These are phyloP conservation scores for Gymnopilus junonius DNA, from an alignment of 768 basidiomycete genomes.

Conservation along the genomic window DNA sequence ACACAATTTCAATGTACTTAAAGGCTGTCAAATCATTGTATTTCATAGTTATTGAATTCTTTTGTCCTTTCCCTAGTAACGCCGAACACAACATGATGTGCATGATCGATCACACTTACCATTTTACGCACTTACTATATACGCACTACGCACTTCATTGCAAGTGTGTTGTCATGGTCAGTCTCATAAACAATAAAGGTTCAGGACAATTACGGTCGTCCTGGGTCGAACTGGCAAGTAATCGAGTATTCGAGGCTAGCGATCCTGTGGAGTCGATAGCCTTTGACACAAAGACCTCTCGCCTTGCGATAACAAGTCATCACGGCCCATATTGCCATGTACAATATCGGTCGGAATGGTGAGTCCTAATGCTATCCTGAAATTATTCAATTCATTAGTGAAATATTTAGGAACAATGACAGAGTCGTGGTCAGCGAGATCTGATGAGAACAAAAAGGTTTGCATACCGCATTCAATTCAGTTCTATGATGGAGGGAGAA, in stretches of 20 bases:
- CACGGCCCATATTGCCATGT: constrained; percentile 5
- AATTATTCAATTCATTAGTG: background rate
- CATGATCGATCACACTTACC: background rate
- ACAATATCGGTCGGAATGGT: constrained; percentile 8
- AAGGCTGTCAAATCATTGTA: background rate
- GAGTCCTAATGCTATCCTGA: background rate
- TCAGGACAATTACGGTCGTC: background rate
- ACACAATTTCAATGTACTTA: background rate
- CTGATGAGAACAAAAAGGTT: background rate
- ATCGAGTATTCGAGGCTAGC: constrained; percentile 7
- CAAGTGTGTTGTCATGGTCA: background rate
- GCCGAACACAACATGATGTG: background rate
- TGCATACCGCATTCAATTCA: constrained; percentile 8
- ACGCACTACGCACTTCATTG: background rate
- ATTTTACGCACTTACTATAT: background rate
- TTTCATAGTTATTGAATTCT: background rate
- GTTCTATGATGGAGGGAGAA: constrained; percentile 7
- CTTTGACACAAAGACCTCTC: constrained; percentile 4
- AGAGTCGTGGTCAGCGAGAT: background rate
- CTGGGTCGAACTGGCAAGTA: constrained; percentile 9
- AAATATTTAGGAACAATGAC: constrained; percentile 7
- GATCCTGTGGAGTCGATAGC: constrained; percentile 17
- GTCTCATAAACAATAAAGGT: background rate
- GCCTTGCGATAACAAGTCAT: constrained; percentile 9
- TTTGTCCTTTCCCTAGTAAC: background rate